Conservation (phyloP, 805 yeast genomes). For the Ogataea chonburiensis region DNA sequence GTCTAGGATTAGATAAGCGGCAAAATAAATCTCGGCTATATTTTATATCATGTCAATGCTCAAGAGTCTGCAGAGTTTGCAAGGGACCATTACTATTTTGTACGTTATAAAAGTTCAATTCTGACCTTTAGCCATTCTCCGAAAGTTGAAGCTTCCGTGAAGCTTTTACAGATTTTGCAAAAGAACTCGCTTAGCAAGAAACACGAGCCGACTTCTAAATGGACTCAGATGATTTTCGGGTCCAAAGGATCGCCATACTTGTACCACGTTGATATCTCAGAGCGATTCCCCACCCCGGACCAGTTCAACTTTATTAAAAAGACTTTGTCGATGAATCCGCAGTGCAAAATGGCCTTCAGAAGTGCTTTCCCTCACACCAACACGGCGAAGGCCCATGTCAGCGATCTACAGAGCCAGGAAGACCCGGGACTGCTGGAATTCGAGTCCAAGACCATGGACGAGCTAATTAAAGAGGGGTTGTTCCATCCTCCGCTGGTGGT, state of each 20-base stretch:
- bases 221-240: slow-evolving; percentile 15
- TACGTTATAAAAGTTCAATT: slow-evolving; percentile 16
- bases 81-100: slow-evolving; percentile 48
- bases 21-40: background rate
- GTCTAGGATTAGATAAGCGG: slow-evolving; percentile 21
- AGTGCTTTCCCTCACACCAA: slow-evolving; percentile 32
- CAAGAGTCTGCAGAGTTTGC: slow-evolving; percentile 43
- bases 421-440: slow-evolving; percentile 5
- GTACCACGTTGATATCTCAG: slow-evolving; percentile 27
- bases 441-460: slow-evolving; percentile 20
- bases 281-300: slow-evolving; percentile 31
- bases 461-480: slow-evolving; percentile 23
- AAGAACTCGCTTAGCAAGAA: slow-evolving; percentile 7
- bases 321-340: slow-evolving; percentile 29
- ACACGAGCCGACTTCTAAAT: slow-evolving; percentile 5
- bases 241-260: slow-evolving; percentile 19
- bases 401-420: slow-evolving; percentile 24
- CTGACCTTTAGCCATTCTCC: slow-evolving; percentile 28
- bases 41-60: slow-evolving; percentile 44
- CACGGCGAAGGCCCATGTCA: slow-evolving; percentile 15
- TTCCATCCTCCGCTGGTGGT: slow-evolving; percentile 51
- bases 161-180: slow-evolving; percentile 7
- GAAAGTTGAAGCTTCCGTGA: slow-evolving; percentile 20
- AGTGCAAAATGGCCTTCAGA: slow-evolving; percentile 29
- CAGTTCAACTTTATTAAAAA: slow-evolving; percentile 32